A percentile compares a stretch with the other conserved stretches of the same genome.
Conservation (phyloP, 305 asterid species). For the Salvia sclarea region DNA sequence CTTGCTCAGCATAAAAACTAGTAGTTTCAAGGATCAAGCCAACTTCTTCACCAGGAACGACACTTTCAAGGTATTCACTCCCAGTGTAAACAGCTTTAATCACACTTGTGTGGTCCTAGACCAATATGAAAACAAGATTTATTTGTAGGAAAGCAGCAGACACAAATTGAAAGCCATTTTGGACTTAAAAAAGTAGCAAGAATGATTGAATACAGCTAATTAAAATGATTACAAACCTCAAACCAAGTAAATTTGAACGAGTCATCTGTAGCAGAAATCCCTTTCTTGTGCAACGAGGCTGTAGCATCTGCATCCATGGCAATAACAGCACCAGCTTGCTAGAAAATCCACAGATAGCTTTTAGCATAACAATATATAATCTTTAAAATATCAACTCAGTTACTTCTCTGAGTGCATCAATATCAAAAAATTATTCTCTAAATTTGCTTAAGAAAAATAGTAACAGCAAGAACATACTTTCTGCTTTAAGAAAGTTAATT, state of each 20-base stretch:
- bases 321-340: slow-evolving; percentile 80
- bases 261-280: slow-evolving; percentile 77
- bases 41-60: slow-evolving; percentile 65
- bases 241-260: slow-evolving; percentile 81
- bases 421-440: not conserved
- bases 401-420: slow-evolving; percentile 21
- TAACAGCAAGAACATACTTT: not conserved
- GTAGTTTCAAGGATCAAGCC: slow-evolving; percentile 84
- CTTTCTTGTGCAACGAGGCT: slow-evolving; percentile 72
- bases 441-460: not conserved
- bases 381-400: slow-evolving; percentile 4
- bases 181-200: not conserved
- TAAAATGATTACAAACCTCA: slow-evolving; percentile 50
- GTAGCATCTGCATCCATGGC: slow-evolving; percentile 97
- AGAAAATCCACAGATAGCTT: slow-evolving; percentile 26
- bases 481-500: not conserved
- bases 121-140: not conserved
- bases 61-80: slow-evolving; percentile 68
- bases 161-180: slow-evolving; percentile 8
- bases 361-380: slow-evolving; percentile 31
- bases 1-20: slow-evolving; percentile 98
- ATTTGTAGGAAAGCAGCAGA: slow-evolving; percentile 6
- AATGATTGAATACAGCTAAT: not conserved
- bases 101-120: slow-evolving; percentile 76
- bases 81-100: slow-evolving; percentile 89